Conservation (phyloP, 108 stramenopile genomes). For the Nitzschia sp. region DNA sequence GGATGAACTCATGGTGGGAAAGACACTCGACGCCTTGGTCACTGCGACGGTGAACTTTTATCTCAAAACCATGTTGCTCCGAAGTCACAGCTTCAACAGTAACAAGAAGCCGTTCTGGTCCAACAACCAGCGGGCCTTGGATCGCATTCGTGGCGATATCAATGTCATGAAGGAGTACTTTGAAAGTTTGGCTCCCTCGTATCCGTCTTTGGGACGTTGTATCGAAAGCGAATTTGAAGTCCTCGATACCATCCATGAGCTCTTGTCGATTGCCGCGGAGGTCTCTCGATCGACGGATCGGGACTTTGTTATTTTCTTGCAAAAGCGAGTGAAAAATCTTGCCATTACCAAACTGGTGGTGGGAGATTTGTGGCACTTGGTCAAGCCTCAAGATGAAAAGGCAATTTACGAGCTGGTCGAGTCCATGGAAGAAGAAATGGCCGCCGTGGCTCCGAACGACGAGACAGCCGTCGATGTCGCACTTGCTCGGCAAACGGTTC, state of each 20-base stretch:
- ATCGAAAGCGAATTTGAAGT: slow-evolving; percentile 81
- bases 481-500: slow-evolving; percentile 67
- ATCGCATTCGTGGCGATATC: slow-evolving; percentile 80
- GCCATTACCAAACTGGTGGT: slow-evolving; percentile 77
- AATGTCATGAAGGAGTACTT: slow-evolving; percentile 73
- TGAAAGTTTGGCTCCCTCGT: slow-evolving; percentile 58
- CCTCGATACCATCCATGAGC: slow-evolving; percentile 68
- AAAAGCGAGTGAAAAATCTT: slow-evolving; percentile 74
- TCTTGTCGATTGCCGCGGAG: slow-evolving; percentile 71
- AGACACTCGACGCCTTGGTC: slow-evolving; percentile 76
- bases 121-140: slow-evolving; percentile 56
- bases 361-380: slow-evolving; percentile 82
- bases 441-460: slow-evolving; percentile 72
- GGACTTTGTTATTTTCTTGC: slow-evolving; percentile 75
- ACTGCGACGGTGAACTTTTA: slow-evolving; percentile 79
- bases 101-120: slow-evolving; percentile 59
- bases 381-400: slow-evolving; percentile 67
- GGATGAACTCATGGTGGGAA: slow-evolving; percentile 86
- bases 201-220: slow-evolving; percentile 68
- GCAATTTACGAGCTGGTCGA: slow-evolving; percentile 78
- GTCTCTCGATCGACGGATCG: slow-evolving; percentile 61
- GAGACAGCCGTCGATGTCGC: slow-evolving; percentile 59
- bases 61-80: slow-evolving; percentile 56
- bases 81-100: slow-evolving; percentile 56
- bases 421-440: slow-evolving; percentile 40